phyloP scores from a whole-genome alignment of 2,329 filamentous ascomycete genomes.

The Hirsutella rhossiliensis region DNA sequence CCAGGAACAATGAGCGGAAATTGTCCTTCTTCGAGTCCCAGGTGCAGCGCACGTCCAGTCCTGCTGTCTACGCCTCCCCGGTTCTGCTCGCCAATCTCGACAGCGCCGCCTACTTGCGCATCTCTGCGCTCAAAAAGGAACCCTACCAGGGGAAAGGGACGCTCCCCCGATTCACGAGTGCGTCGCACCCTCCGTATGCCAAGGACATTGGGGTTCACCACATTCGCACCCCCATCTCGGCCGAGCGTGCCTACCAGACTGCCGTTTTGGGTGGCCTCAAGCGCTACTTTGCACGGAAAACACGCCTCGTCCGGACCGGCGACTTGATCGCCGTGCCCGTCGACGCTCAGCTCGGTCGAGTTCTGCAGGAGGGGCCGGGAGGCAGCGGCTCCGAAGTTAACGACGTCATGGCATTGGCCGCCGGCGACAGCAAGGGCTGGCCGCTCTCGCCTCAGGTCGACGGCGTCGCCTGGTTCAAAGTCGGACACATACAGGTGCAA shows the following conservation, averaged over 20 bases:
- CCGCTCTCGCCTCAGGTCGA: conserved; percentile 26
- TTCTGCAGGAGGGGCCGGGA: conserved; percentile 59
- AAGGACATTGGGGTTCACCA: conserved; percentile 79
- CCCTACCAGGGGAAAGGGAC: conserved; percentile 37
- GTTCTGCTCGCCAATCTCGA: conserved; percentile 79
- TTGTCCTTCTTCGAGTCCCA: conserved; percentile 58
- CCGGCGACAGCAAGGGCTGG: conserved; percentile 16
- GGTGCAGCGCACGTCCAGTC: conserved; percentile 45
- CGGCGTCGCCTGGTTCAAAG: conserved; percentile 83
- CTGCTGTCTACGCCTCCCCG: conserved; percentile 67
- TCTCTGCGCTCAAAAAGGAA: conserved; percentile 54
- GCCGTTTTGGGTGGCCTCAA: conserved; percentile 80
- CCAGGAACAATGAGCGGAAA: conserved; percentile 37
- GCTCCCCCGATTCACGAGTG: conserved; percentile 42
- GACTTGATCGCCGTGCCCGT: conserved; percentile 84
- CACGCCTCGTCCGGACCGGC: conserved; percentile 71
- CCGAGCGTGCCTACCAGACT: conserved; percentile 73
- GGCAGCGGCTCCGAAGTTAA: conserved; percentile 57
- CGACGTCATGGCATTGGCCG: conserved; percentile 49
- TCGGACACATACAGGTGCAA: conserved; percentile 57
- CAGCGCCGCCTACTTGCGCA: conserved; percentile 62
- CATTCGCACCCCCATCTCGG: conserved; percentile 78
- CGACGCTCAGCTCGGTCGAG: conserved; percentile 72
- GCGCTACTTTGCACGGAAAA: conserved; percentile 72
- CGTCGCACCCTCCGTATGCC: conserved; percentile 45